Evolutionary conservation across 2,329 filamentous ascomycete species (phyloP).

Genomic region (Lasiodiplodia gonubiensis): DNA sequence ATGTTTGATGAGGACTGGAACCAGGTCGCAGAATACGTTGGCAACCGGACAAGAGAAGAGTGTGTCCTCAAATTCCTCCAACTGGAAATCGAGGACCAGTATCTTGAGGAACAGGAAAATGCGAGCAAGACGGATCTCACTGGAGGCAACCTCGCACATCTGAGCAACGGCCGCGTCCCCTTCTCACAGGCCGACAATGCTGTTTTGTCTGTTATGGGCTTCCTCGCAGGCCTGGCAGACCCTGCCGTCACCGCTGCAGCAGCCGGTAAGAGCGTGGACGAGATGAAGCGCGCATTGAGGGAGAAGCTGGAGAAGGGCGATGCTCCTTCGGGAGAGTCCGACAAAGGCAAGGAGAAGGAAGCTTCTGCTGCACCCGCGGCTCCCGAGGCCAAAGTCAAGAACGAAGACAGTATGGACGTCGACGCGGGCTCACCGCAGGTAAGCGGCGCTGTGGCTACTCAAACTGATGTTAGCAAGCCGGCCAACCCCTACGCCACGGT

Average conservation of each 20-base stretch:
- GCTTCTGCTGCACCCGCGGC: slow-evolving; percentile 57
- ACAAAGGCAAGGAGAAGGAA: slow-evolving; percentile 62
- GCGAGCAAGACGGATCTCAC: slow-evolving; percentile 36
- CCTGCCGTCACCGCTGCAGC: slow-evolving; percentile 89
- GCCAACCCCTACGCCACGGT: slow-evolving; percentile 68
- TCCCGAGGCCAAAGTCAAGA: slow-evolving; percentile 57
- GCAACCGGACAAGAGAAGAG: slow-evolving; percentile 89
- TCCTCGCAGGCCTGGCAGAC: slow-evolving; percentile 88
- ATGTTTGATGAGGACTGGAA: slow-evolving; percentile 96
- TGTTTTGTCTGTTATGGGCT: slow-evolving; percentile 93
- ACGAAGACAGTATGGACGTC: slow-evolving; percentile 66
- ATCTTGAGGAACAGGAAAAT: slow-evolving; percentile 75
- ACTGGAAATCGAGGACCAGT: slow-evolving; percentile 96
- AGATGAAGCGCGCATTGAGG: slow-evolving; percentile 80
- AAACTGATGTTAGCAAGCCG: slow-evolving; percentile 13
- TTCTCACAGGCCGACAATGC: slow-evolving; percentile 95
- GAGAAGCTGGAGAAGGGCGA: slow-evolving; percentile 73
- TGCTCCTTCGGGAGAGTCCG: slow-evolving; percentile 42
- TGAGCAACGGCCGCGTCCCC: slow-evolving; percentile 77
- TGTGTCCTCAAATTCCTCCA: slow-evolving; percentile 97
- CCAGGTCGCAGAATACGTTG: slow-evolving; percentile 88
- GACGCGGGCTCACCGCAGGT: slow-evolving; percentile 60
- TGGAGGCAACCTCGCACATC: slow-evolving; percentile 61
- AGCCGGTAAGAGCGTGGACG: slow-evolving; percentile 83
- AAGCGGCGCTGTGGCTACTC: slow-evolving; percentile 31